Conservation (phyloP, 2,329 filamentous ascomycete species). For the Aspergillus eucalypticola region DNA sequence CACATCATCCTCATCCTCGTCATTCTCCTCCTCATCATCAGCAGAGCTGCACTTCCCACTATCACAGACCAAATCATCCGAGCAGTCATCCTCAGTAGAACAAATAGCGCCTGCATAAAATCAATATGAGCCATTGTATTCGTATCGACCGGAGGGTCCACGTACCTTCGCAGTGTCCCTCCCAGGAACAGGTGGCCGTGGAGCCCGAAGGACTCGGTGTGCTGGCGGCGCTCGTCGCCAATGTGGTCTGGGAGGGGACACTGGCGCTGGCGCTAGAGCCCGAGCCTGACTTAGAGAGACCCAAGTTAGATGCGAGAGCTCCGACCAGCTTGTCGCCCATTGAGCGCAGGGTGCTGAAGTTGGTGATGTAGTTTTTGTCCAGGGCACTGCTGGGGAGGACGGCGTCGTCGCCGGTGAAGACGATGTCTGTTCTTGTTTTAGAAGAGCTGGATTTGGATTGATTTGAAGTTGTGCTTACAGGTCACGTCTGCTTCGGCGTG, state of each 20-base stretch:
- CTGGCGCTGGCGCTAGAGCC: background rate
- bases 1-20: too few relatives aligned
- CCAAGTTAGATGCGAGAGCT: constrained; percentile 24
- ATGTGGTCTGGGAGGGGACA: background rate
- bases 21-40: background rate
- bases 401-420: constrained; percentile 31
- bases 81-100: constrained; percentile 18
- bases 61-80: constrained; percentile 13
- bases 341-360: constrained; percentile 29
- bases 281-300: background rate
- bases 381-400: constrained; percentile 29
- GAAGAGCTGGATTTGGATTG: too few relatives aligned
- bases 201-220: constrained; percentile 3
- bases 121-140: constrained; percentile 6
- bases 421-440: constrained; percentile 24
- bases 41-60: constrained; percentile 8
- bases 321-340: constrained; percentile 31
- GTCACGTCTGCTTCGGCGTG: constrained; percentile 32
- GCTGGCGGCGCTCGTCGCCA: constrained; percentile 1
- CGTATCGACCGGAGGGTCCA: constrained; percentile 14
- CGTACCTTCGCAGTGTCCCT: constrained; percentile 25
- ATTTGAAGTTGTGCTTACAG: too few relatives aligned
- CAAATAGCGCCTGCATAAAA: constrained; percentile 18
- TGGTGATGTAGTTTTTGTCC: constrained; percentile 29
- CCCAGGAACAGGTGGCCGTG: constrained; percentile 19